These are phyloP conservation scores for Exophiala oligosperma DNA, from an alignment of 2,329 filamentous ascomycete genomes.

Conservation along the genomic window DNA sequence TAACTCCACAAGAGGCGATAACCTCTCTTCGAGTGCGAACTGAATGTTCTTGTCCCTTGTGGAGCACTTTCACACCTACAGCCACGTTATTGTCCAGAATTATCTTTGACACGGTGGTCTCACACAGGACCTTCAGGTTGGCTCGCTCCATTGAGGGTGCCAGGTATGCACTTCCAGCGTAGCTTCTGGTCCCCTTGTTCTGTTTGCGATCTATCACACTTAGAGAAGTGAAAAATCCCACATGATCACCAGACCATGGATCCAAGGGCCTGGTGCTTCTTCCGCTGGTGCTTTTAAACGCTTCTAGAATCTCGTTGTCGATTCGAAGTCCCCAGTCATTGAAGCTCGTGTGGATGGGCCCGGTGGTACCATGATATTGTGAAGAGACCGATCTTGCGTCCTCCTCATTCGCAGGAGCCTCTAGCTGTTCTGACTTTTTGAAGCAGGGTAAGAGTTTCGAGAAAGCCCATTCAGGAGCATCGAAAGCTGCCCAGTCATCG, in stretches of 20 bases:
- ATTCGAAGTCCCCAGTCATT: conserved; percentile 30
- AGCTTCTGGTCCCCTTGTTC: conserved; percentile 36
- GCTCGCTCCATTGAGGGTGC: conserved; percentile 35
- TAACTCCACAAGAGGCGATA: conserved; percentile 59
- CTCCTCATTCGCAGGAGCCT: too few species aligned
- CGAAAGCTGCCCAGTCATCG: too few species aligned
- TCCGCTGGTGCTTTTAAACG: conserved; percentile 4
- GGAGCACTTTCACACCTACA: conserved; percentile 44
- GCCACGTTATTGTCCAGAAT: conserved; percentile 30
- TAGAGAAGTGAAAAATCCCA: conserved; percentile 11
- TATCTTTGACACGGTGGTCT: conserved; percentile 43
- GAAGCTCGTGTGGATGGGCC: conserved; percentile 24
- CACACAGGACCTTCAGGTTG: conserved; percentile 49
- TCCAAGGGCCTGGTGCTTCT: conserved; percentile 22
- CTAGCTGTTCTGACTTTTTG: too few species aligned
- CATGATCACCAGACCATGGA: conserved; percentile 19
- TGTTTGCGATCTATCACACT: conserved; percentile 6
- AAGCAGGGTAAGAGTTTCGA: too few species aligned
- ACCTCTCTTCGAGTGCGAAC: conserved; percentile 38
- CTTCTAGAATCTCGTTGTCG: conserved; percentile 5
- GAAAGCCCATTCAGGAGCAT: too few species aligned
- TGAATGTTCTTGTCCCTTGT: conserved; percentile 36
- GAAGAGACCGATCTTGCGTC: too few species aligned
- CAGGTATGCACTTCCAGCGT: conserved; percentile 41
- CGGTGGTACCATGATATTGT: too few species aligned